Evolutionary conservation across 306 rosid species (phyloP), one percentile per base, ranked within the genome.

Genomic region (Alnus rubra): DNA sequence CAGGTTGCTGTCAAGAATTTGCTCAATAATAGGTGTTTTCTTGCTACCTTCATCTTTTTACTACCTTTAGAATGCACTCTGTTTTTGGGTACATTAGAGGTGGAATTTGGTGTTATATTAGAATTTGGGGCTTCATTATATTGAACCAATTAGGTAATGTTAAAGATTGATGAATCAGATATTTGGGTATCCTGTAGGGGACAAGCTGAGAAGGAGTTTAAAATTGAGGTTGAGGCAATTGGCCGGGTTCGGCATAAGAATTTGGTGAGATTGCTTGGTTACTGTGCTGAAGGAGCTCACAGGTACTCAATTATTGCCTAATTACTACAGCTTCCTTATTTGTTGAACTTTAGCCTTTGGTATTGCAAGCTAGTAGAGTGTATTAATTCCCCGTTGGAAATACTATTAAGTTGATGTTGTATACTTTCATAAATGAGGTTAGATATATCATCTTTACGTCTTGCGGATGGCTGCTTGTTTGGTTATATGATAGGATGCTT

Each of bases 271-370:
- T 85, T 93, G 84, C 90, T 93, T 44, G 98, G 97, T 69, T 93
- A 90, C 73, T 93, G 98, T 84, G 97, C 97, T 73, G 98, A 94
- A 88, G 98, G 97, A 74, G 97, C 97, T 87, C 94, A 93, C 73
- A 91, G 98, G 96, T 93, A 85, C 56, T 68, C 60, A 76, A 47
- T 72, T 80, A 28, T 18, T 74, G 28, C 18, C 44, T 49, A 47
- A 68, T 55, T 59, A 7, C 11, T 51, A 9, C 16, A 60, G n/a
- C 54, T 48, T 73, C 52, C 73, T 55, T 50, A 0, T 69, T 60
- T 80, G 77, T 60, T 80, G 77, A 54, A 47, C 64, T 74, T 12
- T 18, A 33, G 23, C 52, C 3, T 75, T 39, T 19, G 9, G 47
- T 52, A 7, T 62, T 37, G 33, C 53, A 49, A 37, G 53, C n/a